Base-by-base conservation (phyloP, 2,329 filamentous ascomycete genomes). In the Fusarium algeriense region DNA sequence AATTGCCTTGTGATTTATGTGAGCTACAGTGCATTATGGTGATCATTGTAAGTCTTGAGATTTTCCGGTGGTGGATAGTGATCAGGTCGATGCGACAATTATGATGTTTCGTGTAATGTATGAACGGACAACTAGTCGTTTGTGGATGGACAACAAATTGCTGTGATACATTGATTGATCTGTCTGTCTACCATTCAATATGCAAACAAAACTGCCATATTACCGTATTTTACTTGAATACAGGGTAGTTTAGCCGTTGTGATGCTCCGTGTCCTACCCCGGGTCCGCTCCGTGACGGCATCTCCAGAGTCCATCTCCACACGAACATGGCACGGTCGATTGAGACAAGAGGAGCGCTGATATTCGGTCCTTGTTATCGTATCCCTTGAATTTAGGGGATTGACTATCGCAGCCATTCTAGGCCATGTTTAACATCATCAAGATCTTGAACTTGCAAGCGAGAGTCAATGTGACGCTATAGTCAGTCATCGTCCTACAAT, bases 401-500 rank as follows among this genome's bases (percentile, higher is more conserved):
- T 30, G 30, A 30, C 30, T 30, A 19, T 34, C 9, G 10, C 37
- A 50, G 37, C 48, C 11, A 52, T 28, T 38, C 48, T 38, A n/a
- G 43, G 30, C 30, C 20, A 32, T 5, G 19, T 17, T 41, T n/a
- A 43, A 7, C 35, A 55, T 34, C 6, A 55, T 46, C 52, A 55
- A 35, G 38, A 35, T 48, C 30, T 34, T 44, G 32, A 11, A 8
- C 8, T n/a, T 45, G 17, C 64, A 66, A 69, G 44, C n/a, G 57
- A 66, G 46, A 72, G 54, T 63, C 73, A 67, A 64, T 49, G 73
- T 76, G 74, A 76, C 70, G 74, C 32, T 74, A 46, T 63, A 43
- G 20, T 23, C 23, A 23, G 30, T 59, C 52, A 70, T 74, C 74
- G 58, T 67, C 65, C 58, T 53, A 73, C 56, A 19, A 57, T 67